phyloP scores from a whole-genome alignment of 495 filamentous ascomycete species.

The Penicillium diatomitis region DNA sequence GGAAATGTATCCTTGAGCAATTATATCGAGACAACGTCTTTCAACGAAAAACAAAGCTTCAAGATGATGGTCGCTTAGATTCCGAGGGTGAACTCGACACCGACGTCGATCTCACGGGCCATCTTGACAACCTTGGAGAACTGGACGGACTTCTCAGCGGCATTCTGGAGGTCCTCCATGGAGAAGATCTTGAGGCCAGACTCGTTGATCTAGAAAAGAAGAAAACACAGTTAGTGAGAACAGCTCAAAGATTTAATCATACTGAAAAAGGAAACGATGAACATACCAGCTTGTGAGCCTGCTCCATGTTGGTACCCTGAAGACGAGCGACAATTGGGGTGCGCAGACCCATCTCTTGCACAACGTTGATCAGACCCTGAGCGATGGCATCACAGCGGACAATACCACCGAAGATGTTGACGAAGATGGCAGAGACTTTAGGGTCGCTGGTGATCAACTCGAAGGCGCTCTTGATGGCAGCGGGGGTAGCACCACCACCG shows the following conservation, averaged over 20 bases:
- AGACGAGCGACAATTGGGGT: conserved; percentile 94
- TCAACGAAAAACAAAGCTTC: too few relatives aligned
- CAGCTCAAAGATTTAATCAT: neutral
- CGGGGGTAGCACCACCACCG: conserved; percentile 91
- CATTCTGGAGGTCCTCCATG: conserved; percentile 94
- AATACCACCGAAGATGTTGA: conserved; percentile 99
- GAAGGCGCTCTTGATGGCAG: conserved; percentile 94
- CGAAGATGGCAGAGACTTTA: conserved; percentile 97
- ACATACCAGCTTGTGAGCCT: conserved; percentile 74
- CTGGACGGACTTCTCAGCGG: conserved; percentile 96
- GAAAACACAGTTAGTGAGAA: neutral
- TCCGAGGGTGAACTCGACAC: conserved; percentile 92
- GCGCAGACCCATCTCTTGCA: conserved; percentile 85
- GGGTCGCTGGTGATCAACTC: conserved; percentile 96
- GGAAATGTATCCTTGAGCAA: too few relatives aligned
- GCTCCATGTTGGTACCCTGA: conserved; percentile 98
- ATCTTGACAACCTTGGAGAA: conserved; percentile 99
- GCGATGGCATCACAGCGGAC: conserved; percentile 97
- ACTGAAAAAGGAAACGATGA: neutral
- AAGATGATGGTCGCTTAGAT: conserved; percentile 47
- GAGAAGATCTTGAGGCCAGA: conserved; percentile 99
- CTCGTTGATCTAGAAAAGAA: conserved; percentile 65
- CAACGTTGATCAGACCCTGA: conserved; percentile 88
- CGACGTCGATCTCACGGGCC: conserved; percentile 96
- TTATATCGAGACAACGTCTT: too few relatives aligned